phyloP scores from a whole-genome alignment of 768 basidiomycete species.

The Holtermannia corniformis region DNA sequence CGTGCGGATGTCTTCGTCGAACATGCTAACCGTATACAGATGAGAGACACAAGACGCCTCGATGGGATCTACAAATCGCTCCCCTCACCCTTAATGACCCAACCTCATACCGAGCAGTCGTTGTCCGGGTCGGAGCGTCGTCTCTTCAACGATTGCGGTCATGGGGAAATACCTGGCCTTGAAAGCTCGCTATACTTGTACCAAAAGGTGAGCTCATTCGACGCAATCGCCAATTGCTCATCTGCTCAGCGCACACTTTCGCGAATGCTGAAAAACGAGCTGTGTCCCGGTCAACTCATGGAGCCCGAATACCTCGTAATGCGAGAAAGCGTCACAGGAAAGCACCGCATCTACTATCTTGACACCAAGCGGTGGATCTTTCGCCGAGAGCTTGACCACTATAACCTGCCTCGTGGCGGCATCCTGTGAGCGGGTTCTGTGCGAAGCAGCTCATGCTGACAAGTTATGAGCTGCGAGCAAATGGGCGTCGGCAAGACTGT shows the following conservation, averaged over 20 bases:
- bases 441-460: background rate
- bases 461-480: constrained; percentile 42
- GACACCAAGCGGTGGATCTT: background rate
- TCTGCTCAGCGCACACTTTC: background rate
- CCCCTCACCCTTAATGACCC: constrained; percentile 18
- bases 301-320: background rate
- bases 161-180: constrained; percentile 14
- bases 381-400: constrained; percentile 1
- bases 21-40: background rate
- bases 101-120: background rate
- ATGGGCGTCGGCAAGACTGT: constrained; percentile 42
- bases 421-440: constrained; percentile 21
- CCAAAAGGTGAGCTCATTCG: constrained; percentile 27
- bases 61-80: constrained; percentile 21
- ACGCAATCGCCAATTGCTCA: too few species aligned
- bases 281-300: background rate
- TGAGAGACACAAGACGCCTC: constrained; percentile 11
- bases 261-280: background rate
- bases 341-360: background rate
- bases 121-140: background rate
- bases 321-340: background rate
- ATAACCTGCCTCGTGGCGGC: constrained; percentile 31
- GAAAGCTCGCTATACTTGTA: constrained; percentile 17
- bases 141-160: background rate
- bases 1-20: too few species aligned